Conservation (phyloP, 1,139 yeast genomes). For the Casaregolazyma suthepensis region DNA sequence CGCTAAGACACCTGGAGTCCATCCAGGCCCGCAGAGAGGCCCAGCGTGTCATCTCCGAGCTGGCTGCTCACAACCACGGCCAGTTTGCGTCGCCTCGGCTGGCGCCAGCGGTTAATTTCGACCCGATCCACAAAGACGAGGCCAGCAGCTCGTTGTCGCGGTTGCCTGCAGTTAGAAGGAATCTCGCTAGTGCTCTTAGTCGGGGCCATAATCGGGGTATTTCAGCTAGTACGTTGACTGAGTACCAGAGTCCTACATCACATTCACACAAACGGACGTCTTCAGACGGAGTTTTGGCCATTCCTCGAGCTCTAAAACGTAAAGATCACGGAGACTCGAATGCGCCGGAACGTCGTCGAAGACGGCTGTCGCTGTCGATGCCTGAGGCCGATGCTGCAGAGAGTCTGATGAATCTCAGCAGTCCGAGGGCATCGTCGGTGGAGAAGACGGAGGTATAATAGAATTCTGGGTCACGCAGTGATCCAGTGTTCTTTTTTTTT, state of each 20-base stretch:
- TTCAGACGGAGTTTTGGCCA: slow-evolving; percentile 4
- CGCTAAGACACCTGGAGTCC: slow-evolving; percentile 24
- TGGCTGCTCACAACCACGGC: slow-evolving; percentile 4
- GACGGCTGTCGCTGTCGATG: slow-evolving; percentile 1
- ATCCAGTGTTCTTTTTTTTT: too few relatives aligned
- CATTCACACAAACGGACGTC: slow-evolving; percentile 2
- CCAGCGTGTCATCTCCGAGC: slow-evolving; percentile 6
- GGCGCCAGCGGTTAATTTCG: not conserved
- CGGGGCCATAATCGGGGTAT: not conserved
- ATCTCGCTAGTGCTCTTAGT: not conserved
- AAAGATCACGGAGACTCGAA: not conserved
- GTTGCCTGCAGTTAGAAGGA: not conserved
- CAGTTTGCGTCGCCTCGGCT: not conserved
- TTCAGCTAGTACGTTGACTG: not conserved
- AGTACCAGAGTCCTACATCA: not conserved
- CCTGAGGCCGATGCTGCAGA: slow-evolving; percentile 42
- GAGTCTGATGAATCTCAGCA: slow-evolving; percentile 41
- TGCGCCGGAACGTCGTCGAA: not conserved
- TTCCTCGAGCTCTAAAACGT: not conserved
- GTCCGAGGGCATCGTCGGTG: slow-evolving; percentile 28
- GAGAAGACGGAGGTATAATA: not conserved
- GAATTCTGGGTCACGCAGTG: too few relatives aligned
- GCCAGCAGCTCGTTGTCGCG: not conserved
- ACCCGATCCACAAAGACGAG: not conserved
- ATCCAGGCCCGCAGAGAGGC: slow-evolving; percentile 8